phyloP scores from a whole-genome alignment of 225 moss, liverwort and hornwort genomes.

The Pseudoscleropodium purum region DNA sequence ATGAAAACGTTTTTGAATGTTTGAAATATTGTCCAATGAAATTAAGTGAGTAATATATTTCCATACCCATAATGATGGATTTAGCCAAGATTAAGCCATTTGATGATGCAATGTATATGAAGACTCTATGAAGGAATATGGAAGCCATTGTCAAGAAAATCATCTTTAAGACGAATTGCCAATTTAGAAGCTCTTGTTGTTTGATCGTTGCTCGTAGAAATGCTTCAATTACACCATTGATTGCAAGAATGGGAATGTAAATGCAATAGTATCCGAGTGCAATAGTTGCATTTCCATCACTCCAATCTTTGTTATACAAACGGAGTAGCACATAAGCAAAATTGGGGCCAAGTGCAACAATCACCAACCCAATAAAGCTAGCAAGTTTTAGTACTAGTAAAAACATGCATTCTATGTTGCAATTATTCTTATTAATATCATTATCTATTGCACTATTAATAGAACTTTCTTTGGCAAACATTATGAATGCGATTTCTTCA shows the following conservation, averaged over 20 bases:
- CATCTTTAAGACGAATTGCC: not conserved
- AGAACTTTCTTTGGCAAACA: slow-evolving; percentile 56
- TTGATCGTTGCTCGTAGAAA: slow-evolving; percentile 55
- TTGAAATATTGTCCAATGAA: slow-evolving; percentile 20
- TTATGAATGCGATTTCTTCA: slow-evolving; percentile 76
- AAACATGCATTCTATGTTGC: slow-evolving; percentile 36
- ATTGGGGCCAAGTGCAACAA: slow-evolving; percentile 60
- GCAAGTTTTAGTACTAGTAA: slow-evolving; percentile 58
- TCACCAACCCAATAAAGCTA: slow-evolving; percentile 25
- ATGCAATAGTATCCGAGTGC: slow-evolving; percentile 67
- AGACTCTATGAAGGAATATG: slow-evolving; percentile 30
- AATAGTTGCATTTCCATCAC: slow-evolving; percentile 55
- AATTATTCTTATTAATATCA: not conserved
- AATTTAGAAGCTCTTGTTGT: slow-evolving; percentile 18
- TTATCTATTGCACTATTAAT: not conserved
- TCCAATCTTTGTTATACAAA: slow-evolving; percentile 50
- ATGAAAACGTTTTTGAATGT: slow-evolving; percentile 43
- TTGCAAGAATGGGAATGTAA: slow-evolving; percentile 55
- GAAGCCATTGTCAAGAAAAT: slow-evolving; percentile 32
- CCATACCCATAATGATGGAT: slow-evolving; percentile 53
- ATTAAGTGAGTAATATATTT: slow-evolving; percentile 28
- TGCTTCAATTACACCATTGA: slow-evolving; percentile 70
- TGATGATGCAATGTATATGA: slow-evolving; percentile 42
- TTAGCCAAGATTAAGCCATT: slow-evolving; percentile 72
- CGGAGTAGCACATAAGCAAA: slow-evolving; percentile 55